Evolutionary conservation across 768 basidiomycete genomes (phyloP).

Genomic region (Vishniacozyma victoriae): DNA sequence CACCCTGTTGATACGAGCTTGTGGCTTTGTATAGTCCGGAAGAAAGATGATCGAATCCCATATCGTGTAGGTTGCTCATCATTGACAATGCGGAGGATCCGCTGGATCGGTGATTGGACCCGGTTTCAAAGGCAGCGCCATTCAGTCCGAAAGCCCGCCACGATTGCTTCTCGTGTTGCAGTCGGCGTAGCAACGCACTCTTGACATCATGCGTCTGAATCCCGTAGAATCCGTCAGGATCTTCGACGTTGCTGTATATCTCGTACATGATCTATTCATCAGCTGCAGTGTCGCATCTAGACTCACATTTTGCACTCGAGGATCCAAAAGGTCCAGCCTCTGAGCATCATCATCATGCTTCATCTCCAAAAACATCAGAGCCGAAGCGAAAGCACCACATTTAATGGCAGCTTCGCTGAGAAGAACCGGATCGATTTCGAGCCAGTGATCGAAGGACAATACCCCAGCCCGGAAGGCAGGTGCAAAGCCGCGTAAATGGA

Average conservation of each 20-base stretch:
- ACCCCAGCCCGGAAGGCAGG: slow-evolving; percentile 46
- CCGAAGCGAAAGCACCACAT: slow-evolving; percentile 82
- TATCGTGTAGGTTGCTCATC: slow-evolving; percentile 72
- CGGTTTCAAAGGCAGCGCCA: slow-evolving; percentile 69
- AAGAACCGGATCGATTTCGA: slow-evolving; percentile 65
- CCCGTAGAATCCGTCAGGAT: slow-evolving; percentile 97
- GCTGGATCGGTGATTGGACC: background rate
- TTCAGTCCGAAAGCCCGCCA: slow-evolving; percentile 83
- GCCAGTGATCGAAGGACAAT: slow-evolving; percentile 56
- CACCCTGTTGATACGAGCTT: background rate
- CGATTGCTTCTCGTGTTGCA: slow-evolving; percentile 91
- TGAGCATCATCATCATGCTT: slow-evolving; percentile 50
- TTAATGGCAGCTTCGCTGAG: slow-evolving; percentile 67
- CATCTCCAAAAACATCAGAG: slow-evolving; percentile 81
- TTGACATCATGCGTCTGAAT: slow-evolving; percentile 73
- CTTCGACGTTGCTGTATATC: slow-evolving; percentile 91
- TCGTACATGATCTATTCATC: slow-evolving; percentile 64
- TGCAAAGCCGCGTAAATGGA: slow-evolving; percentile 70
- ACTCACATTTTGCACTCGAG: slow-evolving; percentile 25
- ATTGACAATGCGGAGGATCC: slow-evolving; percentile 53
- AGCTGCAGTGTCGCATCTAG: background rate
- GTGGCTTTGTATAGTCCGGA: background rate
- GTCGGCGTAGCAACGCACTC: slow-evolving; percentile 71
- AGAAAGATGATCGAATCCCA: slow-evolving; percentile 76
- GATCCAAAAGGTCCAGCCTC: slow-evolving; percentile 4